A percentile compares a stretch with the other conserved stretches of the same genome.
Conservation (phyloP, 805 yeast species). For the Starmerella gropengiesseri region DNA sequence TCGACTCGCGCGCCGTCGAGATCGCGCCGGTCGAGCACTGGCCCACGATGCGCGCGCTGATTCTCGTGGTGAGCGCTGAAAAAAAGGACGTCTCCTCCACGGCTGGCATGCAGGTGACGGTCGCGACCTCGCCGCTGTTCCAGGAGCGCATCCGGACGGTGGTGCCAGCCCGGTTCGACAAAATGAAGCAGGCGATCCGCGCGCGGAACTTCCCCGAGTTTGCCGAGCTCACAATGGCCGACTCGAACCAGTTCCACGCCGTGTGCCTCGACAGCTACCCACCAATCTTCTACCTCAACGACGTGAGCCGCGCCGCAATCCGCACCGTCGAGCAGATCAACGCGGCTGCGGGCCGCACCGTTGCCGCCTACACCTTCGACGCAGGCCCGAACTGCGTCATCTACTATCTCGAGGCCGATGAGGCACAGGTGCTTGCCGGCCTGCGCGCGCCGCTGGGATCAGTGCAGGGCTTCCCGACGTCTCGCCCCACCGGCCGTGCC, state of each 20-base stretch:
- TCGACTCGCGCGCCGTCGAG: conserved; percentile 88
- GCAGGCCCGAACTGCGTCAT: conserved; percentile 99
- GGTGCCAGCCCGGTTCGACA: conserved; percentile 74
- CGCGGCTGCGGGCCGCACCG: conserved; percentile 44
- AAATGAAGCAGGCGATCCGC: conserved; percentile 68
- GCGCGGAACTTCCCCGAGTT: conserved; percentile 67
- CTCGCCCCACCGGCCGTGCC: conserved; percentile 21
- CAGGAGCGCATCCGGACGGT: conserved; percentile 64
- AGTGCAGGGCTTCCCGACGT: conserved; percentile 43
- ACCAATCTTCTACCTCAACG: conserved; percentile 89
- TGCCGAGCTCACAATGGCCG: conserved; percentile 89
- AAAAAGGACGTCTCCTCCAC: conserved; percentile 94
- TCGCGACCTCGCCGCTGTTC: conserved; percentile 77
- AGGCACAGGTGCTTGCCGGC: conserved; percentile 58
- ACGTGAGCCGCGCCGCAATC: conserved; percentile 73
- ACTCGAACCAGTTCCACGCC: conserved; percentile 95
- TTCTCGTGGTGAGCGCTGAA: conserved; percentile 82
- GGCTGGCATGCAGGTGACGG: conserved; percentile 93
- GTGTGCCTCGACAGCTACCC: conserved; percentile 94
- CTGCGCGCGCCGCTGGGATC: conserved; percentile 45
- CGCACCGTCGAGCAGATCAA: conserved; percentile 71
- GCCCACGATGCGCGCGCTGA: conserved; percentile 88
- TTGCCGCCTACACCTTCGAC: conserved; percentile 95
- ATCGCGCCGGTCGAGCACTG: conserved; percentile 76
- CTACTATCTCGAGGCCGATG: conserved; percentile 72